Percentiles rank a stretch among this genome's conserved stretches.
Conservation (phyloP, 768 basidiomycete species). For the Auricularia auricula-judae region DNA sequence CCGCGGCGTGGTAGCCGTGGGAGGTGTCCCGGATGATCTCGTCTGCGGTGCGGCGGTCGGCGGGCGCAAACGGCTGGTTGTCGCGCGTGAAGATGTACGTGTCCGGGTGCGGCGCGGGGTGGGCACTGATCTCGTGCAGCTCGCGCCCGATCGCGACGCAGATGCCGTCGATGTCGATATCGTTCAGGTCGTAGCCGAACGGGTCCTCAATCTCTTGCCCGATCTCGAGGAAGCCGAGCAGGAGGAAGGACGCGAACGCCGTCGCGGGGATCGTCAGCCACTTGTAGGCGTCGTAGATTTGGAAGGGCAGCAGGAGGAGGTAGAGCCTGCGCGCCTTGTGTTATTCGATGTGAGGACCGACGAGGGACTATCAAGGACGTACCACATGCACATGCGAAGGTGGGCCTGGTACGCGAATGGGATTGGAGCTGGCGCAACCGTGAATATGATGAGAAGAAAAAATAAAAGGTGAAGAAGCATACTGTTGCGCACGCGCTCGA, state of each 20-base stretch:
- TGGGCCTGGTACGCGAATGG: conserved; percentile 52
- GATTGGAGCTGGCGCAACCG: conserved; percentile 28
- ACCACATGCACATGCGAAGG: conserved; percentile 1
- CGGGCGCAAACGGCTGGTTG: conserved; percentile 65
- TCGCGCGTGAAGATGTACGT: conserved; percentile 41
- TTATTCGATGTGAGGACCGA: conserved; percentile 31
- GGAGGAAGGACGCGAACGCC: conserved; percentile 51
- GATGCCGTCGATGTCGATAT: conserved; percentile 31
- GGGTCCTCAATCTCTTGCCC: conserved; percentile 46
- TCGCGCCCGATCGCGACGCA: background rate
- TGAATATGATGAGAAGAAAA: background rate
- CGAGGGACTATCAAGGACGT: background rate
- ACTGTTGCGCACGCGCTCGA: conserved; percentile 50
- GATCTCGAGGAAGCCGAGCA: conserved; percentile 58
- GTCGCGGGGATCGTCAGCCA: conserved; percentile 43
- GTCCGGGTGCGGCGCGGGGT: conserved; percentile 42
- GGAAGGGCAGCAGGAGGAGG: conserved; percentile 31
- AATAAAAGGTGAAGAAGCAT: background rate
- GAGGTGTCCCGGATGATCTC: conserved; percentile 33
- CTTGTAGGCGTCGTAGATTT: conserved; percentile 31
- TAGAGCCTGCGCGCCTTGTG: conserved; percentile 40
- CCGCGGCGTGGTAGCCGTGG: conserved; percentile 26
- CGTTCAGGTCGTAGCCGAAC: conserved; percentile 39
- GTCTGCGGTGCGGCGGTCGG: conserved; percentile 44
- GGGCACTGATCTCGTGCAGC: conserved; percentile 48